Conservation (phyloP, 208 protist genomes). For the Trypanosoma theileri region DNA sequence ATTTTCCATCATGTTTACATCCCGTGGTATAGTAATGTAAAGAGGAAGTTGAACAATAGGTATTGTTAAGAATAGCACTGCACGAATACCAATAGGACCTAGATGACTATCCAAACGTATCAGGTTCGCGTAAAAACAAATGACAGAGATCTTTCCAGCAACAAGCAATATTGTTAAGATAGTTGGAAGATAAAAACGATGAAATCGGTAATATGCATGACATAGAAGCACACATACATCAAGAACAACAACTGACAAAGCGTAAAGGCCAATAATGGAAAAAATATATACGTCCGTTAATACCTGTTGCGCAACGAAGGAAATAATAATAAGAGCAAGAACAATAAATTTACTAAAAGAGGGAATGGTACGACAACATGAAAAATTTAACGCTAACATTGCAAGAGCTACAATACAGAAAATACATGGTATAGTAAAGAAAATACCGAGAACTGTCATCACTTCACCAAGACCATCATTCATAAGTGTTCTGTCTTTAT, state of each 20-base stretch:
- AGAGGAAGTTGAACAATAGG: slow-evolving; percentile 29
- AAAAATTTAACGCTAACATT: slow-evolving; percentile 6
- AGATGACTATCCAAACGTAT: not conserved
- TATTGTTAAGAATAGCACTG: slow-evolving; percentile 20
- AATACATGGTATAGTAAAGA: slow-evolving; percentile 24
- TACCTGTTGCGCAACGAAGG: slow-evolving; percentile 19
- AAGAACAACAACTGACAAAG: slow-evolving; percentile 6
- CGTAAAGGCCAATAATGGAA: not conserved
- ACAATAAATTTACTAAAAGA: slow-evolving; percentile 2
- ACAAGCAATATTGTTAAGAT: slow-evolving; percentile 10
- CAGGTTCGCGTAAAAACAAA: slow-evolving; percentile 5
- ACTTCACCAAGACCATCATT: slow-evolving; percentile 33
- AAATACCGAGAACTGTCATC: slow-evolving; percentile 32
- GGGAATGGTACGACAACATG: not conserved
- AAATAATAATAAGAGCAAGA: slow-evolving; percentile 12
- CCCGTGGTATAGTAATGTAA: slow-evolving; percentile 14
- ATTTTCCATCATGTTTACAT: not conserved
- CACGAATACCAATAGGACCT: slow-evolving; percentile 9
- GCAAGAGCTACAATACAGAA: slow-evolving; percentile 20
- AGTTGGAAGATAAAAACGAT: slow-evolving; percentile 9
- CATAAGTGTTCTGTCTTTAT: slow-evolving; percentile 23
- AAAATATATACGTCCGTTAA: slow-evolving; percentile 19
- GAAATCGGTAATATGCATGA: not conserved
- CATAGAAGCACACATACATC: slow-evolving; percentile 18
- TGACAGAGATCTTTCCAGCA: slow-evolving; percentile 18